phyloP scores from a whole-genome alignment of 345 rosid species.

The Eucalyptus shirleyi region DNA sequence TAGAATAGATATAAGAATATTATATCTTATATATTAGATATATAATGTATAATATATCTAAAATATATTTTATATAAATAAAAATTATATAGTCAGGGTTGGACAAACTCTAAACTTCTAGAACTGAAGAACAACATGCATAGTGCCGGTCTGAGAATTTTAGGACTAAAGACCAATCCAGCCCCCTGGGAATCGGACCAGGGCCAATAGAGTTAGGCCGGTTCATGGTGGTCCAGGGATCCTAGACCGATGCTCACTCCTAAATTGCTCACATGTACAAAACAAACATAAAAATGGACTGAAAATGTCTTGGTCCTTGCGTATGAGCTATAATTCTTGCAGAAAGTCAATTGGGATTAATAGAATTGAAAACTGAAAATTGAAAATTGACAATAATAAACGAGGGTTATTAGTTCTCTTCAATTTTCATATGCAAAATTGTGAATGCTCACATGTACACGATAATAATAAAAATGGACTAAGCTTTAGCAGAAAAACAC shows the following conservation, averaged over 20 bases:
- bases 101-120: too few species aligned
- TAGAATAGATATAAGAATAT: too few species aligned
- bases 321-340: background rate
- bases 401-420: background rate
- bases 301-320: background rate
- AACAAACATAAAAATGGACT: background rate
- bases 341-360: background rate
- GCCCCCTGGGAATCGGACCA: rapidly evolving
- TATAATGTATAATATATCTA: too few species aligned
- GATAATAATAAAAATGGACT: background rate
- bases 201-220: rapidly evolving
- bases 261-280: too few species aligned
- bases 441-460: background rate
- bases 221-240: rapidly evolving
- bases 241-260: rapidly evolving
- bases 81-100: too few species aligned
- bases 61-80: too few species aligned
- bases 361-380: background rate
- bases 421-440: background rate
- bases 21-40: too few species aligned
- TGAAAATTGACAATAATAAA: background rate
- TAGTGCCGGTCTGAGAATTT: rapidly evolving
- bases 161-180: too few species aligned
- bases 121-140: rapidly evolving
- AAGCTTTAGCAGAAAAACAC: background rate